phyloP scores from a whole-genome alignment of 179 eudicot genomes.

The Monotropa hypopitys region DNA sequence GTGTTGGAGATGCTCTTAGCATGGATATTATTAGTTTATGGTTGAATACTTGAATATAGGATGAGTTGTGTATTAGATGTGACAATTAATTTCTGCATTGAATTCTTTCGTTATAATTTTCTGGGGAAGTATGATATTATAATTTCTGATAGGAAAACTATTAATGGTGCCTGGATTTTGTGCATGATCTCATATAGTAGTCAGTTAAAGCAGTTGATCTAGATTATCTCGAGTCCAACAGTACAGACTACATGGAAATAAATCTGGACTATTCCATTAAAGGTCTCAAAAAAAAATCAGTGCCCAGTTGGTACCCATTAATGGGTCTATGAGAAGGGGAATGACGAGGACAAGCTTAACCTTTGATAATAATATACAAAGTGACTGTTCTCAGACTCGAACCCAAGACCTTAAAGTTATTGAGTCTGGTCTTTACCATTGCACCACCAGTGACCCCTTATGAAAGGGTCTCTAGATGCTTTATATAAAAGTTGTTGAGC shows the following conservation, averaged over 20 bases:
- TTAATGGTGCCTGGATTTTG: neutral
- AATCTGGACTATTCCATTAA: neutral
- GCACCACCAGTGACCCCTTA: no score
- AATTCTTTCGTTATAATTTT: neutral
- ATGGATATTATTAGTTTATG: neutral
- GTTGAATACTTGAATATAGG: neutral
- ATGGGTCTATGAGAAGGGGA: no score
- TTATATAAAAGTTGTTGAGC: neutral
- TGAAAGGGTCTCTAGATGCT: neutral
- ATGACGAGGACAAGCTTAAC: no score
- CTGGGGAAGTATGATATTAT: neutral
- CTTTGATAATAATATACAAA: no score
- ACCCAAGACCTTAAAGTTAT: no score
- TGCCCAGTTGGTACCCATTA: no score
- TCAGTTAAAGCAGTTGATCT: neutral
- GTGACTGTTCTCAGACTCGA: no score
- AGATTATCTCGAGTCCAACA: neutral
- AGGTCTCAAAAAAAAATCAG: no score
- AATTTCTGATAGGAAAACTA: neutral
- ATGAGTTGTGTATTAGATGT: neutral
- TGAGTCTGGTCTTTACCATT: no score
- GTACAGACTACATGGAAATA: neutral
- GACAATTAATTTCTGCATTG: neutral
- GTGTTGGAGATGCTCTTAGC: no score
- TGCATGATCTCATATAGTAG: neutral